These are phyloP conservation scores for Artemisia argyi DNA, from an alignment of 129 eudicot species.

Conservation along the genomic window DNA sequence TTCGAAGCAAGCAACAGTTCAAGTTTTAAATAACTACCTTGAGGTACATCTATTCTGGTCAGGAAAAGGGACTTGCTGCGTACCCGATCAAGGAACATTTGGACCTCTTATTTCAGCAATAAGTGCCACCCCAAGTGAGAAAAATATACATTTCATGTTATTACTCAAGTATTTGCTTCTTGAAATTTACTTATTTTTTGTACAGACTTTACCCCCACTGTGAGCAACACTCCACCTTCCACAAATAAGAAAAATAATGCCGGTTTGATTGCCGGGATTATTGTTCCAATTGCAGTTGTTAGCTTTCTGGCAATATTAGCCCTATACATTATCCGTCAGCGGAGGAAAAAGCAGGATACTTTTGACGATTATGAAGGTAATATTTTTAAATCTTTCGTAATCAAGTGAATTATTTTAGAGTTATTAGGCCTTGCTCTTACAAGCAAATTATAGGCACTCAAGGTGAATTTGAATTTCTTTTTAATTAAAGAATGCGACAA, in stretches of 20 bases:
- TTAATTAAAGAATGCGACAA: too few relatives aligned
- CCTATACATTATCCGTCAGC: slow-evolving; percentile 37
- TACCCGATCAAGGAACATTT: slow-evolving; percentile 71
- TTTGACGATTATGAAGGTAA: slow-evolving; percentile 65
- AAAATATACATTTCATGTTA: background rate
- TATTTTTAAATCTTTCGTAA: background rate
- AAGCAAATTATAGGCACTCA: too few relatives aligned
- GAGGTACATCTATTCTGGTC: slow-evolving; percentile 95
- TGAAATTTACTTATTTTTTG: slow-evolving; percentile 2
- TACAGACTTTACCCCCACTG: slow-evolving; percentile 59
- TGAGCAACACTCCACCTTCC: slow-evolving; percentile 53
- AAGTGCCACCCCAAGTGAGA: slow-evolving; percentile 76
- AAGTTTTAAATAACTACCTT: slow-evolving; percentile 65
- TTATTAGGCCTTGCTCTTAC: too few relatives aligned
- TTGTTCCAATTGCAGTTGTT: slow-evolving; percentile 43
- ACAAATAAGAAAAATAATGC: slow-evolving; percentile 37
- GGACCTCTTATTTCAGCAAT: slow-evolving; percentile 90
- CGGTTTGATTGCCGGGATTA: slow-evolving; percentile 62
- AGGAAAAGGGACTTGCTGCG: slow-evolving; percentile 93
- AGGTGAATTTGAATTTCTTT: too few relatives aligned
- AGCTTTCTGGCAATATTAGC: slow-evolving; percentile 40
- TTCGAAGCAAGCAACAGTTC: slow-evolving; percentile 34
- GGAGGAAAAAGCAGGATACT: slow-evolving; percentile 39
- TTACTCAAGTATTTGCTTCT: background rate
- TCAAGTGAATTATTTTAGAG: background rate